These are phyloP conservation scores for Neostapfia colusana DNA, from an alignment of 176 grass and related monocot species.

Conservation along the genomic window DNA sequence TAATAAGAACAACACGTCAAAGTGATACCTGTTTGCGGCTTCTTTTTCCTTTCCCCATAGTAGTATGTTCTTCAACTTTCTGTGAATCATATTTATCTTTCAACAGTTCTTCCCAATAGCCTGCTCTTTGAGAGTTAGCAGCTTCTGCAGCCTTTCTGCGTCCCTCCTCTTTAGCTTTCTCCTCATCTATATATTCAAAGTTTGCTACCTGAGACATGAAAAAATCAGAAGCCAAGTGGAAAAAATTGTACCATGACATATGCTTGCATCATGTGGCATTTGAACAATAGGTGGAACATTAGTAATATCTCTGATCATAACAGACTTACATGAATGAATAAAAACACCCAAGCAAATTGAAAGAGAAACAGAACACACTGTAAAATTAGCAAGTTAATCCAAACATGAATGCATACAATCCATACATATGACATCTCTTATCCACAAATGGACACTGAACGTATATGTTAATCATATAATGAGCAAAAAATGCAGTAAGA, in stretches of 20 bases:
- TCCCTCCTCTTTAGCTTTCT: slow-evolving; percentile 80
- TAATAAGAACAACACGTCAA: slow-evolving; percentile 1
- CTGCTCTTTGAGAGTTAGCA: slow-evolving; percentile 60
- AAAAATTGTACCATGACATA: not conserved
- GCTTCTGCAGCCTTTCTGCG: slow-evolving; percentile 56
- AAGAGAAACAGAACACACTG: not conserved
- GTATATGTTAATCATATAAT: not conserved
- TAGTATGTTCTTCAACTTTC: slow-evolving; percentile 85
- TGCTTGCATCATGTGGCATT: slow-evolving; percentile 19
- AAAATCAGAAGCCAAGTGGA: not conserved
- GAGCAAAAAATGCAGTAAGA: not conserved
- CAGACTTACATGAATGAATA: not conserved
- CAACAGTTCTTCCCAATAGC: slow-evolving; percentile 92
- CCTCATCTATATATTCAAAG: slow-evolving; percentile 97
- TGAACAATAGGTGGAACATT: not conserved
- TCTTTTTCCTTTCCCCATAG: slow-evolving; percentile 99
- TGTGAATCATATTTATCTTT: slow-evolving; percentile 72
- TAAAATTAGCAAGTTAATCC: slow-evolving; percentile 2
- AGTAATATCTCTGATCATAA: not conserved
- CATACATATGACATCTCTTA: not conserved
- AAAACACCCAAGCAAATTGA: not conserved
- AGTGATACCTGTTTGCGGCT: slow-evolving; percentile 86
- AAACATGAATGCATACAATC: not conserved
- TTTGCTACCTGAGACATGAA: slow-evolving; percentile 69
- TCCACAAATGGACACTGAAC: too few species aligned